These are phyloP conservation scores for Limonomyces culmigenus DNA, from an alignment of 1,284 basidiomycete genomes.

Conservation along the genomic window DNA sequence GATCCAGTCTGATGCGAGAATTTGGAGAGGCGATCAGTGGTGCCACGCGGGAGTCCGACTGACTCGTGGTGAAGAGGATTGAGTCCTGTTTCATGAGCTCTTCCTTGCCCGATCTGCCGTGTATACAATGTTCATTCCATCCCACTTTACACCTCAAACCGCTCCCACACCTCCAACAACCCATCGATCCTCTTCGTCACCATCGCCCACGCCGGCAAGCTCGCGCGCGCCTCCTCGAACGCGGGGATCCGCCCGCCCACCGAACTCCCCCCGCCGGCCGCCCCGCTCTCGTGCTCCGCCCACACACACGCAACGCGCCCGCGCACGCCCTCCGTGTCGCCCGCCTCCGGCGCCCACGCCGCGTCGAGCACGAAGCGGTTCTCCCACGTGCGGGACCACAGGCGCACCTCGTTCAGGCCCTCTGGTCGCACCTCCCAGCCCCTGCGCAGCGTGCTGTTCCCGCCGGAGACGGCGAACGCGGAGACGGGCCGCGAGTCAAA, in stretches of 20 bases:
- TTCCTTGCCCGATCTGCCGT: too few species aligned
- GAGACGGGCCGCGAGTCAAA: conserved; percentile 32
- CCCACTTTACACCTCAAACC: conserved; percentile 31
- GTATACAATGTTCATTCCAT: too few species aligned
- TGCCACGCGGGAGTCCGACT: too few species aligned
- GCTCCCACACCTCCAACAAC: conserved; percentile 37
- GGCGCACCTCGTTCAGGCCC: conserved; percentile 27
- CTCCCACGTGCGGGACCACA: conserved; percentile 62
- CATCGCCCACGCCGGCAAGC: conserved; percentile 51
- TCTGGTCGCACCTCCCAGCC: conserved; percentile 23
- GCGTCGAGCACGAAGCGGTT: conserved; percentile 38
- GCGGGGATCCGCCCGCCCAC: conserved; percentile 42
- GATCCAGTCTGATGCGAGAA: too few species aligned
- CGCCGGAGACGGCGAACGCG: conserved; percentile 18
- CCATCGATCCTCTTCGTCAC: conserved; percentile 41
- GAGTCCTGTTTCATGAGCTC: too few species aligned
- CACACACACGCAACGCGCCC: conserved; percentile 53
- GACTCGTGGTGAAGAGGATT: too few species aligned
- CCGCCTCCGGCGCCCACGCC: conserved; percentile 18
- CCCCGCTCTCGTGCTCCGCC: conserved; percentile 48
- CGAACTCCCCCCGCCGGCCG: conserved; percentile 21
- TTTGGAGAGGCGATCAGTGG: too few species aligned
- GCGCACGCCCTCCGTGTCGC: conserved; percentile 15
- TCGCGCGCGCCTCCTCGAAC: conserved; percentile 47
- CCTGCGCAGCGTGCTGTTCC: conserved; percentile 21